A percentile compares a stretch with the other conserved stretches of the same genome.
phyloP scores from a whole-genome alignment of 1,139 yeast genomes.

The Meyerozyma smithsonii region DNA sequence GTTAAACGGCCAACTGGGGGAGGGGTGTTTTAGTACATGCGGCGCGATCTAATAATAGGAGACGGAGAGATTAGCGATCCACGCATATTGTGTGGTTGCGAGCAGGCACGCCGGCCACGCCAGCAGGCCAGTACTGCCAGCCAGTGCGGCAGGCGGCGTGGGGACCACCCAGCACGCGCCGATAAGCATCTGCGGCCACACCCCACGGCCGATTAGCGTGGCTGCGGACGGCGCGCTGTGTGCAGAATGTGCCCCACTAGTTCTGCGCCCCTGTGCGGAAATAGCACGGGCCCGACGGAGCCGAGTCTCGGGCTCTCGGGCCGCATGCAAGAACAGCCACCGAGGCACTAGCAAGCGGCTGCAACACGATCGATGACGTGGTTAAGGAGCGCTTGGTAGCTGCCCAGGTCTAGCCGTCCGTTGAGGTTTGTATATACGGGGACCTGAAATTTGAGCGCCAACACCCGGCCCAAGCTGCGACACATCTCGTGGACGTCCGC shows the following conservation, averaged over 20 bases:
- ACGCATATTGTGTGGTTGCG: no score
- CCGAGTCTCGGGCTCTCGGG: not conserved
- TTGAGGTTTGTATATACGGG: not conserved
- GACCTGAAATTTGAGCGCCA: not conserved
- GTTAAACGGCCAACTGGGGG: no score
- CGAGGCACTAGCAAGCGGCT: no score
- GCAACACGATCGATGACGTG: not conserved
- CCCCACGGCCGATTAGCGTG: no score
- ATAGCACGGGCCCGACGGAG: not conserved
- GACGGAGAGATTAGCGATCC: no score
- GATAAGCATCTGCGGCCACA: no score
- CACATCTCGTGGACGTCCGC: not conserved
- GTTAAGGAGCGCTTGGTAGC: conserved; percentile 1
- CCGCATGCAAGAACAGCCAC: not conserved
- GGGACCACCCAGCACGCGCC: no score
- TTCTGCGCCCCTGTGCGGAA: not conserved
- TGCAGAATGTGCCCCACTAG: not conserved
- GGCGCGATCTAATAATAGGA: not conserved
- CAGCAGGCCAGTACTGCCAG: no score
- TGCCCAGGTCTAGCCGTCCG: conserved; percentile 1
- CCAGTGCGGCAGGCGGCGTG: no score
- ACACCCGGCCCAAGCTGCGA: conserved; percentile 1
- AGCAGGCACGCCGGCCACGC: no score
- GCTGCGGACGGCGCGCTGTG: not conserved
- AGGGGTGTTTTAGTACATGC: no score